Evolutionary conservation across 176 grass and related monocot species (phyloP).

Genomic region (Oryza meyeriana): DNA sequence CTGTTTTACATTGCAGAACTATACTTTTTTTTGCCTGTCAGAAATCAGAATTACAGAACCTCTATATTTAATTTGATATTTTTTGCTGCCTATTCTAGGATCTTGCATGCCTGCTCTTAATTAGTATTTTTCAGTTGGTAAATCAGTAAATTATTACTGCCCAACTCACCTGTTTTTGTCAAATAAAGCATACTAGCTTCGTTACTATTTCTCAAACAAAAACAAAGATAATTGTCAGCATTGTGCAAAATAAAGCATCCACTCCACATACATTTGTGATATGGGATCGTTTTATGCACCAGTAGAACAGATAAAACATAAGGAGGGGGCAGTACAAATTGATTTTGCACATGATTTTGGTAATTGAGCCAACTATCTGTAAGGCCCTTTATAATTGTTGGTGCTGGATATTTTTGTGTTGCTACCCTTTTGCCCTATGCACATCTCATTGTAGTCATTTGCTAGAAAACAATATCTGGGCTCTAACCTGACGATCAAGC

Average conservation of each 20-base stretch:
- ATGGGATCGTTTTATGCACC: not conserved
- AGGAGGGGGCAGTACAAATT: not conserved
- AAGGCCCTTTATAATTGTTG: not conserved
- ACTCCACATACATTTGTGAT: not conserved
- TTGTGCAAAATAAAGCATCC: not conserved
- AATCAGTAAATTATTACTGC: not conserved
- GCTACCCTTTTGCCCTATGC: not conserved
- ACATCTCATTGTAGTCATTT: not conserved
- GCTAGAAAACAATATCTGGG: not conserved
- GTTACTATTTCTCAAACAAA: conserved; percentile 10
- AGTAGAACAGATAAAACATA: not conserved
- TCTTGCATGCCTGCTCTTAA: not conserved
- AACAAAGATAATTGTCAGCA: not conserved
- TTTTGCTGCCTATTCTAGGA: not conserved
- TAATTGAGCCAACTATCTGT: not conserved
- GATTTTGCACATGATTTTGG: not conserved
- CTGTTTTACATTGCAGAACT: not conserved
- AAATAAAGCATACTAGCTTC: not conserved
- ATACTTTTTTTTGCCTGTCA: not conserved
- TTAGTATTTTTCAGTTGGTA: not conserved
- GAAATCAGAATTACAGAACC: not conserved
- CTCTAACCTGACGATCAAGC: not conserved
- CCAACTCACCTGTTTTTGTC: not conserved
- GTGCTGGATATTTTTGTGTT: not conserved
- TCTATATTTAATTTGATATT: not conserved